These are phyloP conservation scores for Fusarium globosum DNA, from an alignment of 2,329 filamentous ascomycete species.

Conservation along the genomic window DNA sequence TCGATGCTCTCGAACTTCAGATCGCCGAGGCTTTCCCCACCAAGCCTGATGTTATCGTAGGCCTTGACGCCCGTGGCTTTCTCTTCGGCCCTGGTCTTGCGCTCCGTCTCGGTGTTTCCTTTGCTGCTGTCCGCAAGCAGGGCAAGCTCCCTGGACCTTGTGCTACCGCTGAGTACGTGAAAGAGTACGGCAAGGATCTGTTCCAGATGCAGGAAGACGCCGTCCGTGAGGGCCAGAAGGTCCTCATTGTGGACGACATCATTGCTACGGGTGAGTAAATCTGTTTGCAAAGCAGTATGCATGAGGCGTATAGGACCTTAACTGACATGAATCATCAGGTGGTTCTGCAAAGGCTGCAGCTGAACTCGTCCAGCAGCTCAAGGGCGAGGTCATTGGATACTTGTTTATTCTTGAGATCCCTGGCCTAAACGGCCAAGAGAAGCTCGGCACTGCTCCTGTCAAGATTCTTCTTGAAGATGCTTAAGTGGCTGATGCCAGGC, in stretches of 20 bases:
- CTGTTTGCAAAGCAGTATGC: slow-evolving; percentile 6
- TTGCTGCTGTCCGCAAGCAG: slow-evolving; percentile 93
- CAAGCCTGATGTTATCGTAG: slow-evolving; percentile 90
- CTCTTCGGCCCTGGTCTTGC: slow-evolving; percentile 93
- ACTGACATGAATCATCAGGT: slow-evolving; percentile 63
- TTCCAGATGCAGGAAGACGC: slow-evolving; percentile 96
- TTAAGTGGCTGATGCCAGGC: slow-evolving; percentile 25
- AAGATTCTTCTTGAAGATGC: slow-evolving; percentile 79
- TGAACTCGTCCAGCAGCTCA: slow-evolving; percentile 85
- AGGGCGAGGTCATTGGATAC: slow-evolving; percentile 87
- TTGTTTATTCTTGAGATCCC: slow-evolving; percentile 96
- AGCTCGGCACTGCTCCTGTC: slow-evolving; percentile 82
- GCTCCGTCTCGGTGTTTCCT: slow-evolving; percentile 81
- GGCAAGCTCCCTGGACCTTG: slow-evolving; percentile 95
- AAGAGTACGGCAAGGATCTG: slow-evolving; percentile 95
- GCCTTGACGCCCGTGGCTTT: slow-evolving; percentile 93
- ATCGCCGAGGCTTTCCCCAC: slow-evolving; percentile 71
- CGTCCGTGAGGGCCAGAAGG: slow-evolving; percentile 86
- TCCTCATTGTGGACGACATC: slow-evolving; percentile 95
- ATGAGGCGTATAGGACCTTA: background rate
- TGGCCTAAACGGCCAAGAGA: slow-evolving; percentile 90
- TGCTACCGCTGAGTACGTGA: slow-evolving; percentile 86
- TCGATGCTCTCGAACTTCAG: slow-evolving; percentile 88
- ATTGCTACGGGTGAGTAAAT: slow-evolving; percentile 88
- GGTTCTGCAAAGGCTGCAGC: slow-evolving; percentile 91